Evolutionary conservation across 331 rosid species (phyloP), one percentile per base, ranked within the genome.

Genomic region (Spiraea crenata): DNA sequence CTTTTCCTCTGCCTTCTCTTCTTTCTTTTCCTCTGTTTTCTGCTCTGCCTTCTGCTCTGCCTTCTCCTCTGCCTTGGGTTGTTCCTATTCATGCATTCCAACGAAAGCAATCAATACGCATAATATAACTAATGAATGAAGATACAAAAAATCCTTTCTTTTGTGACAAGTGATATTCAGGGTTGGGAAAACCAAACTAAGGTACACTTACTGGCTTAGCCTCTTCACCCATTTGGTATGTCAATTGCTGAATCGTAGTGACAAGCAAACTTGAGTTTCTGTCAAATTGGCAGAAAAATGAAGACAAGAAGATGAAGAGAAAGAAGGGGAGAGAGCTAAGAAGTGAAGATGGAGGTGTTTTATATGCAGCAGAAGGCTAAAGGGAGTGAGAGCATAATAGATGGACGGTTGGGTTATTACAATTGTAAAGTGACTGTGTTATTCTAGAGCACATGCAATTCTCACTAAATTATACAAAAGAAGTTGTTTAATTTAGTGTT

Each of bases 381-480:
- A 57, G 65, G 6, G 61, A 70, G 62, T 16, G 31, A 34, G 73
- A 73, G 42, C 70, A 65, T 65, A 67, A 80, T 67, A 74, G 74
- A 76, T 54, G 82, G 78, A 51, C 66, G 80, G 80, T 85, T 74
- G 78, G 77, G 52, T 70, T 68, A 34, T 63, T 71, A 67, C 76
- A 66, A 40, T 65, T 25, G 69, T 72, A 83, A 84, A 84, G 80
- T 69, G 57, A 67, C 71, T 59, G 75, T 74, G 85, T 69, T 88
- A 85, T 88, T 80, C 83, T 79, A 60, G 76, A 80, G 85, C 89
- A 86, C 92, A 90, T 88, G 92, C 87, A 81, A 69, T 54, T 81
- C 83, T 25, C 90, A 81, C 90, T 74, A 84, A 71, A 52, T 72
- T 74, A 40, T 69, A 80, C 57, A 65, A 20, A 56, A 79, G 73